Conservation (phyloP, 2,329 filamentous ascomycete genomes). For the Trichoderma sp. region DNA sequence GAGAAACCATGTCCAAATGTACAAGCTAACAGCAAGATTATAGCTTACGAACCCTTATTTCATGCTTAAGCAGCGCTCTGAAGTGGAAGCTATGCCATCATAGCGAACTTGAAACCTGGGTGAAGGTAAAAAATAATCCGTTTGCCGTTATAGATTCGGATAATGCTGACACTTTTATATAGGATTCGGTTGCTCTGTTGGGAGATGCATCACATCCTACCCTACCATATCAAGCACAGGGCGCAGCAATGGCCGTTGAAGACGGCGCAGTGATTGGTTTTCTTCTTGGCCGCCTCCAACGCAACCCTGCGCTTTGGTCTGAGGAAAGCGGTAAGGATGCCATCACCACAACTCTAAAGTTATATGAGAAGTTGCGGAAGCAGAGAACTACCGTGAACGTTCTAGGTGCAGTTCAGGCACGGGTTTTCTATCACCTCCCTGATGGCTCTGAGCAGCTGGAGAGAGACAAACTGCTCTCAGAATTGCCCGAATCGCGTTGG, state of each 20-base stretch:
- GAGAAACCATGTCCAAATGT: no score
- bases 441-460: not conserved
- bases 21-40: not conserved
- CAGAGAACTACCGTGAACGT: not conserved
- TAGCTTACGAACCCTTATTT: not conserved
- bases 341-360: not conserved
- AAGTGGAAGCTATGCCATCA: not conserved
- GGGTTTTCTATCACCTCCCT: not conserved
- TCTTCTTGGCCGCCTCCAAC: not conserved
- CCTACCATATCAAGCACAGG: not conserved
- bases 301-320: not conserved
- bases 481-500: not conserved
- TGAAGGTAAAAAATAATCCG: not conserved
- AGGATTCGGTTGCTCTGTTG: not conserved
- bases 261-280: not conserved
- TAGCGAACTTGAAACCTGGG: not conserved
- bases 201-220: not conserved
- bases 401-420: not conserved
- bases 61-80: not conserved
- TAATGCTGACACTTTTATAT: not conserved
- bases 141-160: not conserved
- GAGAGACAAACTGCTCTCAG: not conserved
- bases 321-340: not conserved
- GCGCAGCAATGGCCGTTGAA: not conserved
- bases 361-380: not conserved